Percentiles rank a stretch among this genome's conserved stretches.
These are phyloP conservation scores for Aspergillus sp. DNA, from an alignment of 2,329 filamentous ascomycete genomes.

Conservation along the genomic window DNA sequence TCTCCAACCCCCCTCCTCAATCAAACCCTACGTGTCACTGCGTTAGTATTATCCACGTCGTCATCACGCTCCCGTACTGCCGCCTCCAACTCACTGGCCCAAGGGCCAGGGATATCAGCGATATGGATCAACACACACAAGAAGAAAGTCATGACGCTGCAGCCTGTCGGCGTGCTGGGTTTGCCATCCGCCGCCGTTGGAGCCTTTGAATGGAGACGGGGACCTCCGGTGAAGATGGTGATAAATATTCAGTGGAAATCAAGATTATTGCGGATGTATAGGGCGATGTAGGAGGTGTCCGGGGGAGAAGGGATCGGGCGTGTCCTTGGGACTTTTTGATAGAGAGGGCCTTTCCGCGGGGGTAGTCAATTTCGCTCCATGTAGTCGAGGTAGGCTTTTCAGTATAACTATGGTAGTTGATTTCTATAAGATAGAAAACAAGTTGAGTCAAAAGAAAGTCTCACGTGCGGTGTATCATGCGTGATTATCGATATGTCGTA, in stretches of 20 bases:
- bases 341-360: not conserved
- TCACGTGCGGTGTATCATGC: not conserved
- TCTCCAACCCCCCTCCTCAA: not conserved
- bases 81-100: not conserved
- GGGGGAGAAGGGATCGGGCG: not conserved
- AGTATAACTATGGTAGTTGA: not conserved
- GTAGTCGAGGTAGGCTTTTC: not conserved
- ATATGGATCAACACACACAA: not conserved
- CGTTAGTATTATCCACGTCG: not conserved
- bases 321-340: not conserved
- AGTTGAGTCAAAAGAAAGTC: not conserved
- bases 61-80: not conserved
- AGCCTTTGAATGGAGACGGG: not conserved
- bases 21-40: not conserved
- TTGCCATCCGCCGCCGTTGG: not conserved
- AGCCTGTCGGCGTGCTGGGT: not conserved
- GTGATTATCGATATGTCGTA: too few species aligned
- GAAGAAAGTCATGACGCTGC: not conserved
- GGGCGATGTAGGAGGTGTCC: constrained; percentile 16
- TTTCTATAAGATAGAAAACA: not conserved
- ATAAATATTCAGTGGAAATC: too few species aligned
- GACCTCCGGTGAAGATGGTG: too few species aligned
- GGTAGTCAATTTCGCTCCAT: not conserved
- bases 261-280: constrained; percentile 11
- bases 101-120: not conserved